phyloP scores from a whole-genome alignment of 768 basidiomycete genomes.

The Rickenella mellea region DNA sequence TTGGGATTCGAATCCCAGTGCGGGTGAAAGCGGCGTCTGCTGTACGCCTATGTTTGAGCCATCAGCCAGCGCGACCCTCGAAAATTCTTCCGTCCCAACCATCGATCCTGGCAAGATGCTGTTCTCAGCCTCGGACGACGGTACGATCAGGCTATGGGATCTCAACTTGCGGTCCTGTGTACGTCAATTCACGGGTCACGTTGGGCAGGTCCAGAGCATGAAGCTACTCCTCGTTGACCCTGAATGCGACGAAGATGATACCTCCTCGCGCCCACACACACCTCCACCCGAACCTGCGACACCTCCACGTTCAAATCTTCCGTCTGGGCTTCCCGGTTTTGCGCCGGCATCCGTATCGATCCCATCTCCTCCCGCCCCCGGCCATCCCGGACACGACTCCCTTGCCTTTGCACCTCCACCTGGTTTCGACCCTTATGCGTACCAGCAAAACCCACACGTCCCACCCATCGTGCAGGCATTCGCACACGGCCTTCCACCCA shows the following conservation, averaged over 20 bases:
- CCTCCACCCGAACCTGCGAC: slow-evolving; percentile 1
- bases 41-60: slow-evolving; percentile 18
- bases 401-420: slow-evolving; percentile 3
- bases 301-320: slow-evolving; percentile 6
- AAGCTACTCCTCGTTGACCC: slow-evolving; percentile 65
- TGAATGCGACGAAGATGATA: slow-evolving; percentile 22
- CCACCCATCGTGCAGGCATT: neutral
- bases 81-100: slow-evolving; percentile 29
- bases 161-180: slow-evolving; percentile 72
- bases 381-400: slow-evolving; percentile 5
- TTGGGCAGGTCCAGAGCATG: slow-evolving; percentile 91
- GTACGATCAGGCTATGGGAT: slow-evolving; percentile 91
- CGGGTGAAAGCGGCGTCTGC: slow-evolving; percentile 17
- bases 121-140: slow-evolving; percentile 95
- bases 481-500: slow-evolving; percentile 5
- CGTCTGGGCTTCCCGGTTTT: slow-evolving; percentile 10
- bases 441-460: neutral
- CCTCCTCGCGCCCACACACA: neutral
- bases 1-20: slow-evolving; percentile 61
- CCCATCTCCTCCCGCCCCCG: slow-evolving; percentile 6
- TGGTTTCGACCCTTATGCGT: neutral
- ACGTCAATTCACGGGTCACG: slow-evolving; percentile 79
- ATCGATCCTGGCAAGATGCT: slow-evolving; percentile 88
- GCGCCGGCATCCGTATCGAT: too few relatives aligned
- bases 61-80: slow-evolving; percentile 7